Conservation (phyloP, 257 asterid species). For the Buddleja alternifolia region DNA sequence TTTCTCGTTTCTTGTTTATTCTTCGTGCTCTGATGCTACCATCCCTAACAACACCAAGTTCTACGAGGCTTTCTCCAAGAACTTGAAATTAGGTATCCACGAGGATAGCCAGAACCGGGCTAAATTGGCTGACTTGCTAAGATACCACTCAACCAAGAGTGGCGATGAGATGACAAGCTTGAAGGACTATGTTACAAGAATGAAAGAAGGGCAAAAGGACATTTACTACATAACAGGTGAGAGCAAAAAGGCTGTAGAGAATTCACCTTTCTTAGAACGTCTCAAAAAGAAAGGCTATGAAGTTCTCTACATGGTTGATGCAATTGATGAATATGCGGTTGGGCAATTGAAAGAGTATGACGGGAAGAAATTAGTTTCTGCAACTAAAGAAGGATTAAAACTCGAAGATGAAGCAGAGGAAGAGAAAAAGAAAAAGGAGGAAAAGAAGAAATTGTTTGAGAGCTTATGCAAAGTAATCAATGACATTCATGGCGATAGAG, state of each 20-base stretch:
- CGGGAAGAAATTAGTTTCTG: slow-evolving; percentile 45
- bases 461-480: slow-evolving; percentile 44
- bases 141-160: slow-evolving; percentile 49
- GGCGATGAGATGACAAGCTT: slow-evolving; percentile 49
- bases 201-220: slow-evolving; percentile 51
- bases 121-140: slow-evolving; percentile 42
- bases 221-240: slow-evolving; percentile 49
- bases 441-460: slow-evolving; percentile 45
- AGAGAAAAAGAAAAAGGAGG: slow-evolving; percentile 43
- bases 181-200: slow-evolving; percentile 47
- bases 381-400: slow-evolving; percentile 47
- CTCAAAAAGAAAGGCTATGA: slow-evolving; percentile 51
- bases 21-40: no score
- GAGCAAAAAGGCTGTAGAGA: slow-evolving; percentile 53
- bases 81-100: slow-evolving; percentile 49
- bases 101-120: slow-evolving; percentile 51
- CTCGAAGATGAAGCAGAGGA: slow-evolving; percentile 42
- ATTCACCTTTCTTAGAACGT: slow-evolving; percentile 45
- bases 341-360: slow-evolving; percentile 47
- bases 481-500: slow-evolving; percentile 42
- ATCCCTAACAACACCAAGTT: no score
- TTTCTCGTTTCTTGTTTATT: no score
- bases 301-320: slow-evolving; percentile 50
- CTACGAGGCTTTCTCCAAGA: slow-evolving; percentile 52
- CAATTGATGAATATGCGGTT: slow-evolving; percentile 48